These are phyloP conservation scores for Carex sylvatica DNA, from an alignment of 202 grass and related monocot genomes.

Conservation along the genomic window DNA sequence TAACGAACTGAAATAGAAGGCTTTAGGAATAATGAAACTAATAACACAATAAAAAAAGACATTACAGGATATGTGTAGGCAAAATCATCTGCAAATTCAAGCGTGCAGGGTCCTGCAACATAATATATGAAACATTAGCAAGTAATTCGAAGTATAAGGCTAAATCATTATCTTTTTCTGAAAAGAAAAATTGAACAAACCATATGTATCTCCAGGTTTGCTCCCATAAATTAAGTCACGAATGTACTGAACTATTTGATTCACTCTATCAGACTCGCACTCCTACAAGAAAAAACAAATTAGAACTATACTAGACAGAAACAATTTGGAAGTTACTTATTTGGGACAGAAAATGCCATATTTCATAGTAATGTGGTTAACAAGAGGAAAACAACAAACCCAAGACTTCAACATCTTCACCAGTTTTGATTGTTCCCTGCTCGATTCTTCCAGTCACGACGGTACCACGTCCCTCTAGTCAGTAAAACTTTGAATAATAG, in stretches of 20 bases:
- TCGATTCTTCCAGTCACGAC: slow-evolving; percentile 91
- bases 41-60: too few species aligned
- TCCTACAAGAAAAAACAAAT: slow-evolving; percentile 34
- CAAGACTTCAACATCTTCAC: slow-evolving; percentile 93
- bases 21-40: too few species aligned
- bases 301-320: not conserved
- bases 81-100: slow-evolving; percentile 87
- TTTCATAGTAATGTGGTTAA: slow-evolving; percentile 34
- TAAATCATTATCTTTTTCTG: slow-evolving; percentile 1
- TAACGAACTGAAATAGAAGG: too few species aligned
- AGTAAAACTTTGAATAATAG: not conserved
- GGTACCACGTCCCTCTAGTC: slow-evolving; percentile 80
- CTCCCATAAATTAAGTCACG: slow-evolving; percentile 60
- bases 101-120: slow-evolving; percentile 57
- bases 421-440: slow-evolving; percentile 94
- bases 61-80: slow-evolving; percentile 77
- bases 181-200: slow-evolving; percentile 30
- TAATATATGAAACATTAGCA: slow-evolving; percentile 21
- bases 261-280: slow-evolving; percentile 66
- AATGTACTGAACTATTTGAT: slow-evolving; percentile 73
- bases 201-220: slow-evolving; percentile 57
- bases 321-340: not conserved
- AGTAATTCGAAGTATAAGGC: slow-evolving; percentile 11
- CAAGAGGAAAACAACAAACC: slow-evolving; percentile 38
- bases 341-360: slow-evolving; percentile 24